Conservation (phyloP, 2,329 filamentous ascomycete genomes). For the Clarireedia monteithiana region DNA sequence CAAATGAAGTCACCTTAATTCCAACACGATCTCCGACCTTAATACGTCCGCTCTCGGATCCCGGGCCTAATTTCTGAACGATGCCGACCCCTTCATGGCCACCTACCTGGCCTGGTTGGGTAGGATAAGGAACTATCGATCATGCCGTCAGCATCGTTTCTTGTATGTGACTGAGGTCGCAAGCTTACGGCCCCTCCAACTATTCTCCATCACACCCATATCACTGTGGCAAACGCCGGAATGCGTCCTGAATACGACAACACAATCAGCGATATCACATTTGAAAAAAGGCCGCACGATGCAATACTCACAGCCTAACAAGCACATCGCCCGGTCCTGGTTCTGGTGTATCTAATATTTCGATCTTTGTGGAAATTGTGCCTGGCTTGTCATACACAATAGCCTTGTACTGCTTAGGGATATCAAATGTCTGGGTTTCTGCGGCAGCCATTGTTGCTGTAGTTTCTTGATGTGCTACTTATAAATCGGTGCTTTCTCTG, state of each 20-base stretch:
- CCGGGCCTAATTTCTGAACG: constrained; percentile 57
- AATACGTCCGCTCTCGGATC: constrained; percentile 45
- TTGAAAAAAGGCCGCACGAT: not conserved
- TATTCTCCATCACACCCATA: constrained; percentile 46
- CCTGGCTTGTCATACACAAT: constrained; percentile 58
- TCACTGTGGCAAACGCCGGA: constrained; percentile 60
- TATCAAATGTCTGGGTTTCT: constrained; percentile 27
- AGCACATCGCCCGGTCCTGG: constrained; percentile 55
- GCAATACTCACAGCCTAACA: constrained; percentile 44
- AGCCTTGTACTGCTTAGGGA: constrained; percentile 55
- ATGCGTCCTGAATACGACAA: constrained; percentile 39
- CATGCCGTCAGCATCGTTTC: constrained; percentile 35
- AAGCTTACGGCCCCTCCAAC: constrained; percentile 25
- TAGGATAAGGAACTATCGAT: constrained; percentile 45
- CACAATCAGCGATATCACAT: constrained; percentile 4
- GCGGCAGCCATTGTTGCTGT: constrained; percentile 22
- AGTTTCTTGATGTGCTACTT: not conserved
- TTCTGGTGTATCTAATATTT: constrained; percentile 56
- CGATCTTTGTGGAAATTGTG: constrained; percentile 55
- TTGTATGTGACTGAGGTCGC: constrained; percentile 4
- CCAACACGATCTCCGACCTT: constrained; percentile 63
- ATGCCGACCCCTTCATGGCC: constrained; percentile 63
- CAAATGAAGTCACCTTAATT: constrained; percentile 45
- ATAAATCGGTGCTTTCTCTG: not conserved
- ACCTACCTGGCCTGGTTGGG: constrained; percentile 54